Evolutionary conservation across 2,329 filamentous ascomycete species (phyloP).

Genomic region (Aspergillus japonicus): DNA sequence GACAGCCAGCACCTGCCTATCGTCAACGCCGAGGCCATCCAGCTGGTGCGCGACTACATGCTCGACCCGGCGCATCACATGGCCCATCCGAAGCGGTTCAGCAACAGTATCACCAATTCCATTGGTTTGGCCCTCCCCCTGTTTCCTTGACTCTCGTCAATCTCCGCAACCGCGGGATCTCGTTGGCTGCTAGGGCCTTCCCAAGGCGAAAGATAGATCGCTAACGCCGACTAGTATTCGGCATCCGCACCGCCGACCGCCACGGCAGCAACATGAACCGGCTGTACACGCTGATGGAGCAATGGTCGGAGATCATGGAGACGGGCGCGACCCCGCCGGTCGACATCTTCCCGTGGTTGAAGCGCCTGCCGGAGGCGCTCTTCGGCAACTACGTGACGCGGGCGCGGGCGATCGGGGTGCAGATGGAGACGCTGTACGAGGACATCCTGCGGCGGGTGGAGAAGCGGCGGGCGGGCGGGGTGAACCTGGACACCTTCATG

Average conservation of each 20-base stretch:
- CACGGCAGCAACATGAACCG: constrained; percentile 37
- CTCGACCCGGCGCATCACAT: constrained; percentile 45
- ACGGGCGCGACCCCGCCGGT: constrained; percentile 51
- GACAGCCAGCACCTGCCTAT: constrained; percentile 46
- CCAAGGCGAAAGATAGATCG: too few relatives aligned
- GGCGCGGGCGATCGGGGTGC: constrained; percentile 21
- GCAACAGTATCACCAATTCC: constrained; percentile 48
- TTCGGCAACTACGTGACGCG: constrained; percentile 43
- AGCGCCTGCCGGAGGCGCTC: constrained; percentile 43
- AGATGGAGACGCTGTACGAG: constrained; percentile 32
- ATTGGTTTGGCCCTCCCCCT: constrained; percentile 28
- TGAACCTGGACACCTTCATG: constrained; percentile 35
- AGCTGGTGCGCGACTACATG: constrained; percentile 50
- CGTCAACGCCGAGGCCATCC: constrained; percentile 49
- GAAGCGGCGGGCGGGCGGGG: constrained; percentile 29
- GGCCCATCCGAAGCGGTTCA: constrained; percentile 50
- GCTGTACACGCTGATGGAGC: constrained; percentile 41
- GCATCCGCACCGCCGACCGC: constrained; percentile 28
- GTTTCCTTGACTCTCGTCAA: not conserved
- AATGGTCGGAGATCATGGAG: constrained; percentile 48
- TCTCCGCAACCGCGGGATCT: not conserved
- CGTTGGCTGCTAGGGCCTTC: too few relatives aligned
- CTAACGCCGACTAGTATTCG: not conserved
- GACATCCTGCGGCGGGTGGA: constrained; percentile 37
- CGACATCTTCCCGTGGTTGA: constrained; percentile 48